Evolutionary conservation across 2,329 filamentous ascomycete genomes (phyloP), one percentile per base, ranked within the genome.

Genomic region (Mycosphaerelloides madeirae): DNA sequence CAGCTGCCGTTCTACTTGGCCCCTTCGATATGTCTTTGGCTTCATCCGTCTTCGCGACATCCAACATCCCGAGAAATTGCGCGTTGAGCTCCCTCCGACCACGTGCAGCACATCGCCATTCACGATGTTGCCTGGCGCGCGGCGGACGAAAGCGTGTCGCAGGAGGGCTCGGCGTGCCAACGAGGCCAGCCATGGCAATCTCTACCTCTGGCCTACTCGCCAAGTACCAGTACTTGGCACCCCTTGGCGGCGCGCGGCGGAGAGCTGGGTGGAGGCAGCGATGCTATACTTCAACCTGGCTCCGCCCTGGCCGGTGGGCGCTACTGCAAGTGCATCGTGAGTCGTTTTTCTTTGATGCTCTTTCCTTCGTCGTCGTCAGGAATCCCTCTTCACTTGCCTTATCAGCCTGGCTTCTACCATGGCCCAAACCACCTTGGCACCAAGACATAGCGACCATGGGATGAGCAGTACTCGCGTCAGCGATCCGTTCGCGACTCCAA

Each of bases 391-490:
- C 38, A 16, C 6, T 32, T 34, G 9, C 22, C 20, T 29, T 32
- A 41, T 25, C 31, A 36, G 18, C 19, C 35, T 32, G 35, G 25
- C 48, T 38, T 22, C 44, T 19, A 50, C 38, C 42, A 56, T 55
- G 55, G 46, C 44, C 40, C 33, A 37, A 33, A 32, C 45, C 29
- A 40, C 44, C 54, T 55, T 55, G 55, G 48, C 52, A 50, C 45
- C 54, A 51, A 52, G 42, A 42, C 19, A 34, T 29, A 37, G 41
- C 34, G 40, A 43, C 19, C 42, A 42, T 38, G 40, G 41, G 38
- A 42, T 40, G 31, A 28, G 41, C 39, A 22, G 40, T 28, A 39
- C 31, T 29, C 20, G 34, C 19, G 28, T 38, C 18, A 33, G 39
- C 16, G 43, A 52, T 38, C 46, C 45, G 22, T 54, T 53, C 36